Percentiles rank a stretch among this genome's conserved stretches.
phyloP scores from a whole-genome alignment of 2,329 filamentous ascomycete genomes.

The Paecilomyces formosus region DNA sequence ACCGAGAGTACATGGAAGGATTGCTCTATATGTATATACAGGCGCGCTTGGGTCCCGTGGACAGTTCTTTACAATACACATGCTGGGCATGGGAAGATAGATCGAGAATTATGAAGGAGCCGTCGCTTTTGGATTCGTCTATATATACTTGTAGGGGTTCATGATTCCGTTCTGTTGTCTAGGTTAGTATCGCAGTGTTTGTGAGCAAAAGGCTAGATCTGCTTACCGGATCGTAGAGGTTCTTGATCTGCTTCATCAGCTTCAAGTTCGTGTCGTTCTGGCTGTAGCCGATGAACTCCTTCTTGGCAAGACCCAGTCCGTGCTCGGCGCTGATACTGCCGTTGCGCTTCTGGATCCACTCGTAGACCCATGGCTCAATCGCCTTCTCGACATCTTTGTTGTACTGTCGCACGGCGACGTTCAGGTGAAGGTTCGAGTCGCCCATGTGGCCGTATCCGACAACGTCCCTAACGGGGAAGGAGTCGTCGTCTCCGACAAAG shows the following conservation, averaged over 20 bases:
- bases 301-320: conserved; percentile 89
- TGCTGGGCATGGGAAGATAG: not conserved
- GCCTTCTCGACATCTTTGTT: conserved; percentile 79
- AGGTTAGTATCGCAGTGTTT: conserved; percentile 2
- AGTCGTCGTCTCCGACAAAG: conserved; percentile 67
- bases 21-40: not conserved
- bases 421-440: conserved; percentile 90
- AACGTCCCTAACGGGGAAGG: conserved; percentile 76
- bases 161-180: conserved; percentile 79
- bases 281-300: conserved; percentile 90
- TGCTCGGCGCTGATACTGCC: conserved; percentile 98
- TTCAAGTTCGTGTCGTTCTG: conserved; percentile 77
- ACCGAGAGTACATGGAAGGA: not conserved
- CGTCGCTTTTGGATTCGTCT: conserved; percentile 5
- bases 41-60: not conserved
- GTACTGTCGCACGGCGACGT: conserved; percentile 74
- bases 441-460: conserved; percentile 98
- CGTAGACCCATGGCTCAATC: conserved; percentile 92
- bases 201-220: not conserved
- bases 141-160: conserved; percentile 97
- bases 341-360: conserved; percentile 83
- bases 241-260: conserved; percentile 93
- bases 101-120: not conserved
- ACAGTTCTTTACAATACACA: not conserved
- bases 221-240: conserved; percentile 86